Evolutionary conservation across 495 filamentous ascomycete species (phyloP).

Genomic region (Podospora pseudopauciseta): DNA sequence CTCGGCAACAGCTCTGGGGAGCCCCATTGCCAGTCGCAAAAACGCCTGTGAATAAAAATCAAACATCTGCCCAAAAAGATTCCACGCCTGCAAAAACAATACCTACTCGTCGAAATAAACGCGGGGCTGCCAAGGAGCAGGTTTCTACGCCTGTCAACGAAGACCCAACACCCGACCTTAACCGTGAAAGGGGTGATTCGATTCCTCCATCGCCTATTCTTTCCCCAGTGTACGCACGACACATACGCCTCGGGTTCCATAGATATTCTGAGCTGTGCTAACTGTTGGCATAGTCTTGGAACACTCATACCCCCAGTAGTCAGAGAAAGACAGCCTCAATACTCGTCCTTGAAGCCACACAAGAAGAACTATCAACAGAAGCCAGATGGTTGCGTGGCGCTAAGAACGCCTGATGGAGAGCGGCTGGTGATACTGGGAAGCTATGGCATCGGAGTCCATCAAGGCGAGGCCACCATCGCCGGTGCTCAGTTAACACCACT

Average conservation of each 20-base stretch:
- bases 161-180: background rate
- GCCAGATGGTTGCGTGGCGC: constrained; percentile 32
- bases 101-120: constrained; percentile 12
- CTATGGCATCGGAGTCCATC: constrained; percentile 65
- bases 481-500: constrained; percentile 61
- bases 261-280: background rate
- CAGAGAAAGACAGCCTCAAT: background rate
- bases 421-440: constrained; percentile 66
- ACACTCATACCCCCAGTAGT: background rate
- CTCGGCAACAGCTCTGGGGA: constrained; percentile 41
- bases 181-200: background rate
- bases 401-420: constrained; percentile 49
- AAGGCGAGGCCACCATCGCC: constrained; percentile 57
- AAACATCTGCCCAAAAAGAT: background rate
- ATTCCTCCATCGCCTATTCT: background rate
- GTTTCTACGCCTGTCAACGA: background rate
- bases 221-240: background rate
- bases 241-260: no score
- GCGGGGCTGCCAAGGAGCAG: constrained; percentile 12
- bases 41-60: background rate
- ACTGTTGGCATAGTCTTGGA: background rate
- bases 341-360: constrained; percentile 45
- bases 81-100: background rate
- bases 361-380: constrained; percentile 41
- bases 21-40: background rate